These are phyloP conservation scores for Vitis rotundifolia DNA, from an alignment of 164 flowering plant species.

Conservation along the genomic window DNA sequence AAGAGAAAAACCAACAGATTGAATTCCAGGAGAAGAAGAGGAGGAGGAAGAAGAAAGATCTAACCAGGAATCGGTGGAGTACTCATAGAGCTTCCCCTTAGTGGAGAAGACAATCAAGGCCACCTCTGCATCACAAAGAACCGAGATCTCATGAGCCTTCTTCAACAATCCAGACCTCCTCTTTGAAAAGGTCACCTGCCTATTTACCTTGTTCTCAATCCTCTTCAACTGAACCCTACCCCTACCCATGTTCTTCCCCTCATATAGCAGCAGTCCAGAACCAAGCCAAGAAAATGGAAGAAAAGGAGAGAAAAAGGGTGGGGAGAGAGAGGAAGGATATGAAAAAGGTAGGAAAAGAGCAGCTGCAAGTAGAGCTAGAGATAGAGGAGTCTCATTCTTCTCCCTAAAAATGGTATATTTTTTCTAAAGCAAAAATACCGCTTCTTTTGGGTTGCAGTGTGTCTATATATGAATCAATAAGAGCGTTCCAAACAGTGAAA, in stretches of 20 bases:
- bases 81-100: constrained; percentile 60
- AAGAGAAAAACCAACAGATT: neutral
- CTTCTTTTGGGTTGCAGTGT: neutral
- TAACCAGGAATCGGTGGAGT: constrained; percentile 55
- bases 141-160: constrained; percentile 68
- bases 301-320: neutral
- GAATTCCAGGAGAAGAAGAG: neutral
- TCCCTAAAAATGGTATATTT: too few relatives aligned
- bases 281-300: neutral
- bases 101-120: constrained; percentile 56
- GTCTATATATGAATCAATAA: neutral
- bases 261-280: neutral
- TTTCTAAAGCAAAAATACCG: too few relatives aligned
- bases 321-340: neutral
- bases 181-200: constrained; percentile 67
- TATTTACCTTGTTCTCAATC: constrained; percentile 60
- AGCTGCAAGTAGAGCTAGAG: too few relatives aligned
- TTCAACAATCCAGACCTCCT: constrained; percentile 52
- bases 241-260: constrained; percentile 42
- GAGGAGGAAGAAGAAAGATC: neutral
- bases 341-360: too few relatives aligned
- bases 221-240: constrained; percentile 60
- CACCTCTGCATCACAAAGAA: constrained; percentile 61
- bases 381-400: too few relatives aligned
- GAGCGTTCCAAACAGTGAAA: neutral